Base-by-base conservation (phyloP, 2,329 filamentous ascomycete species). In the Arthroderma uncinatum region DNA sequence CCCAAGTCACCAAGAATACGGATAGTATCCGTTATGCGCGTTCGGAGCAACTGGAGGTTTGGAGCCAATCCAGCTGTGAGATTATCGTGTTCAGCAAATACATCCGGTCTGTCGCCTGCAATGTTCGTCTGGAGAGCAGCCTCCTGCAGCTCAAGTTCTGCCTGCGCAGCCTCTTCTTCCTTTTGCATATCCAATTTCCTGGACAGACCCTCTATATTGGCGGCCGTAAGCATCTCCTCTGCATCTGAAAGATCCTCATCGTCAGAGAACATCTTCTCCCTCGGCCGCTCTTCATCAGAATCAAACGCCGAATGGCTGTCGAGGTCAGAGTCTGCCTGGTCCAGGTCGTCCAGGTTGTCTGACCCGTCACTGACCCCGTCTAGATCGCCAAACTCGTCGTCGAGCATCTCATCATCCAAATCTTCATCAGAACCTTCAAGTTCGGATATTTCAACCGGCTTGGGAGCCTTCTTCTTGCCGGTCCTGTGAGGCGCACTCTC, bases 81-180 rank as follows among this genome's bases (percentile, higher is more conserved):
- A 36, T 78, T 74, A 2, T 79, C 79, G 23, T 78, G 74, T 44
- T 79, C 80, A 36, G 80, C 81, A 61, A 76, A 75, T 14, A 86
- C 84, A 54, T 84, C 80, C 25, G 80, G 81, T 5, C 82, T 82
- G 1, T 92, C 87, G 55, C 85, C 85, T 57, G 83, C 83, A 67
- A 98, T 95, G 75, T 98, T 98, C 56, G 92, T 97, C 74, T 95
- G 90, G 70, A 97, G 72, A 7, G 88, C 87, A 47, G 82, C 84
- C 63, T 96, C 88, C 68, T 90, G 83, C 68, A 97, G 75, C 71
- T 98, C 93, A 34, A 85, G 86, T 64, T 91, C 83, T 23, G 89
- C 89, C 61, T 91, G 88, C 23, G 84, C 89, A 16, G 85, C 89
- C 62, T 95, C 88, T 59, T 86, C 80, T 47, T 87, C 86, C 67